Evolutionary conservation across 495 filamentous ascomycete species (phyloP).

Genomic region (Penicillium pulvis): DNA sequence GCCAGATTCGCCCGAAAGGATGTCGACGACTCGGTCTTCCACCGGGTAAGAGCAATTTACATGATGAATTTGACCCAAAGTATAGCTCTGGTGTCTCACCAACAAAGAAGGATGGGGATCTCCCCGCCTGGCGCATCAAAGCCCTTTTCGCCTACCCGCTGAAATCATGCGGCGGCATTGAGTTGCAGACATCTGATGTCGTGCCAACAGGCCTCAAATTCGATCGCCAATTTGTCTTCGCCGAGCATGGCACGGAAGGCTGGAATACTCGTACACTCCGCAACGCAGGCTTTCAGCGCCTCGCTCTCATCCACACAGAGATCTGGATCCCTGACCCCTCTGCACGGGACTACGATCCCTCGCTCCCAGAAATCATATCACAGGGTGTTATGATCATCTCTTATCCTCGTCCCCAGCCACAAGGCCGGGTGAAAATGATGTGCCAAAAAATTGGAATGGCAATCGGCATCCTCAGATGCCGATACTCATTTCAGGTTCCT

Average conservation of each 20-base stretch:
- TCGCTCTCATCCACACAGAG: slow-evolving; percentile 75
- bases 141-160: slow-evolving; percentile 86
- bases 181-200: slow-evolving; percentile 67
- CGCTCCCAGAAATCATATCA: slow-evolving; percentile 37
- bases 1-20: slow-evolving; percentile 18
- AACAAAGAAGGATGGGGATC: slow-evolving; percentile 17
- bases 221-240: slow-evolving; percentile 85
- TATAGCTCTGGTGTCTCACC: slow-evolving; percentile 31
- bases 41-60: slow-evolving; percentile 32
- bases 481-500: slow-evolving; percentile 59
- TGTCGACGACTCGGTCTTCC: slow-evolving; percentile 41
- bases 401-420: slow-evolving; percentile 33
- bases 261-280: slow-evolving; percentile 78
- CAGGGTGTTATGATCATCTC: slow-evolving; percentile 42
- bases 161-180: slow-evolving; percentile 83
- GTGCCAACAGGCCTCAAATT: slow-evolving; percentile 73
- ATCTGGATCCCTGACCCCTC: slow-evolving; percentile 76
- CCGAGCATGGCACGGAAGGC: slow-evolving; percentile 49
- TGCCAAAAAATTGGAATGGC: slow-evolving; percentile 17
- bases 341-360: slow-evolving; percentile 43
- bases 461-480: slow-evolving; percentile 25
- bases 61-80: slow-evolving; percentile 41
- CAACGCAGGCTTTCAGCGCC: slow-evolving; percentile 68
- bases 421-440: slow-evolving; percentile 11
- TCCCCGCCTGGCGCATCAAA: slow-evolving; percentile 62